Base-by-base conservation (phyloP, 2,329 filamentous ascomycete genomes). In the Aureobasidium sp. region DNA sequence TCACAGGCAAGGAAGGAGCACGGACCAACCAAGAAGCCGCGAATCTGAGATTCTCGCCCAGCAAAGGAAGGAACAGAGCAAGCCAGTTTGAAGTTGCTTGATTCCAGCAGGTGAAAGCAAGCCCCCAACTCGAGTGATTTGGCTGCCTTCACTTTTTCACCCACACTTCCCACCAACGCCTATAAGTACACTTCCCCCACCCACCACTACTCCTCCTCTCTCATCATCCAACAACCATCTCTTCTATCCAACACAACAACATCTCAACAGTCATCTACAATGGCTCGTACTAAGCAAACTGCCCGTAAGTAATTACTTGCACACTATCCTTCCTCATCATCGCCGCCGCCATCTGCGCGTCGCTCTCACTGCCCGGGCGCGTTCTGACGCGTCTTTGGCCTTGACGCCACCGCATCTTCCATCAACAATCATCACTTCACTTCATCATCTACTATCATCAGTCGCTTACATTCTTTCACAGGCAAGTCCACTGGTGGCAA, bases 401-500 rank as follows among this genome's bases (percentile, higher is more conserved):
- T 52, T 58, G 60, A 44, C 50, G 64, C 63, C 55, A 27, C 42
- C 55, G 42, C 55, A 46, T 10, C 55, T 36, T 20, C 23, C 52
- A 56, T 56, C 52, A 42, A 29, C 37, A 53, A 53, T 20, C 51
- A 51, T 12, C 55, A 58, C 60, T 63, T 62, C 52, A 60, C 59
- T 66, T 62, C 27, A 64, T 46, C 62, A 62, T 50, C 48, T 46
- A 42, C 39, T 29, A 63, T 71, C 46, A 60, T 9, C 56, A 60
- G 39, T 39, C 46, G 46, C 56, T 60, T 41, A 60, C 56, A 78
- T 73, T 64, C 63, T 64, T 64, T 63, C 64, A 77, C 73, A 85
- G 84, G 85, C 78, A 88, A 96, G 81, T 86, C 83, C 76, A 86
- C 84, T 77, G 84, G 84, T 86, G 84, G 84, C 82, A 87, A 87